Percentiles rank a stretch among this genome's conserved stretches.
Evolutionary conservation across 768 basidiomycete genomes (phyloP).

Genomic region (Tricholoma sp.): DNA sequence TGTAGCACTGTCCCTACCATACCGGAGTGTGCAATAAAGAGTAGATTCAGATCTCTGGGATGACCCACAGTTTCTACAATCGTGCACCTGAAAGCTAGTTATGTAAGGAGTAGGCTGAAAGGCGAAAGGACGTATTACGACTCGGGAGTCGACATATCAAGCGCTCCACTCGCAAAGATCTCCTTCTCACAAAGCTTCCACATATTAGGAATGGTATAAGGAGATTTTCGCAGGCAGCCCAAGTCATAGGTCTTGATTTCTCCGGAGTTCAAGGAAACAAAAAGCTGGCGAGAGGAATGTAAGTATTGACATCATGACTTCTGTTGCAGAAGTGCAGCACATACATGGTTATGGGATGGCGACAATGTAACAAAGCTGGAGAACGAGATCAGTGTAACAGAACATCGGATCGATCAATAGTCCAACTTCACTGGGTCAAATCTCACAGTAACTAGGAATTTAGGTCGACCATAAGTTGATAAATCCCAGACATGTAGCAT

Average conservation of each 20-base stretch:
- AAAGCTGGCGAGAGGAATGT: conserved; percentile 28
- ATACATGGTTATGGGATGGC: conserved; percentile 69
- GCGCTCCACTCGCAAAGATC: conserved; percentile 35
- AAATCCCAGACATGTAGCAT: conserved; percentile 61
- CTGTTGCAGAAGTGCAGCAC: conserved; percentile 15
- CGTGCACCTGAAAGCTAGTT: conserved; percentile 29
- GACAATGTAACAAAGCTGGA: conserved; percentile 56
- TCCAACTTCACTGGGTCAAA: conserved; percentile 47
- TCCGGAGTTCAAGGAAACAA: conserved; percentile 43
- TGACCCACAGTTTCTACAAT: conserved; percentile 62
- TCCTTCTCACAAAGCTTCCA: conserved; percentile 72
- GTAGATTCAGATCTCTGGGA: conserved; percentile 65
- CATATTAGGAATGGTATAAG: conserved; percentile 66
- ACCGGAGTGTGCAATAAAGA: conserved; percentile 78
- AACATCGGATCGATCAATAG: too few species aligned
- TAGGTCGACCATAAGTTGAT: conserved; percentile 45
- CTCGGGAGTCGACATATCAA: conserved; percentile 23
- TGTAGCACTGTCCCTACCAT: conserved; percentile 8
- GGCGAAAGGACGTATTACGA: conserved; percentile 24
- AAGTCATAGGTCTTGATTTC: conserved; percentile 75
- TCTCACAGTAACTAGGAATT: conserved; percentile 40
- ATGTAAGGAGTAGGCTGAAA: not conserved
- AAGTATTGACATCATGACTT: conserved; percentile 12
- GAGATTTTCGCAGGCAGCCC: conserved; percentile 59
- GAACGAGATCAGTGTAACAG: not conserved